Evolutionary conservation across 257 asterid species (phyloP).

Genomic region (Striga asiatica): DNA sequence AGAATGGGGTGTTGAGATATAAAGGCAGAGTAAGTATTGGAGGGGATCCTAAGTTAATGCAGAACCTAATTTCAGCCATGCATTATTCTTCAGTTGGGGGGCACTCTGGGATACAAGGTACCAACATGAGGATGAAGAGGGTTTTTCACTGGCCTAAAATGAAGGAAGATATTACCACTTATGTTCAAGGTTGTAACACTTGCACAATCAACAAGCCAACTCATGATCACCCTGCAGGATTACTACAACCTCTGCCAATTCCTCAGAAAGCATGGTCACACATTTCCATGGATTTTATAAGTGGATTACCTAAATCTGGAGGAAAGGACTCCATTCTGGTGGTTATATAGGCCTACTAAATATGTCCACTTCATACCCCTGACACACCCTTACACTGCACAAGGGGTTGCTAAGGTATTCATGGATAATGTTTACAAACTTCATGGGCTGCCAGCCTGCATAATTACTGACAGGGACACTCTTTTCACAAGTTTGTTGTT

Average conservation of each 20-base stretch:
- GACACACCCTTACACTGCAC: background rate
- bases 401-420: background rate
- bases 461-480: background rate
- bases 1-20: too few species aligned
- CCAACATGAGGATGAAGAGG: background rate
- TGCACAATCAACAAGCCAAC: background rate
- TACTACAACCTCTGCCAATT: background rate
- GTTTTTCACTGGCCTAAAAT: background rate
- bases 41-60: too few species aligned
- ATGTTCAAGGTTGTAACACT: background rate
- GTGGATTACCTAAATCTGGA: background rate
- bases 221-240: background rate
- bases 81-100: background rate
- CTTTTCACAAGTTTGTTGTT: background rate
- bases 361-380: background rate
- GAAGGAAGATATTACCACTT: background rate
- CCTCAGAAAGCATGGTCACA: background rate
- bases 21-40: too few species aligned
- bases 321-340: background rate
- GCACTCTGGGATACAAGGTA: background rate
- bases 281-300: background rate
- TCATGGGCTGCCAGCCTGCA: background rate
- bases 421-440: background rate
- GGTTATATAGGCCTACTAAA: background rate
- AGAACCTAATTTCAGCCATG: background rate